Conservation (phyloP, 1,139 yeast genomes). For the Geotrichum restrictum region DNA sequence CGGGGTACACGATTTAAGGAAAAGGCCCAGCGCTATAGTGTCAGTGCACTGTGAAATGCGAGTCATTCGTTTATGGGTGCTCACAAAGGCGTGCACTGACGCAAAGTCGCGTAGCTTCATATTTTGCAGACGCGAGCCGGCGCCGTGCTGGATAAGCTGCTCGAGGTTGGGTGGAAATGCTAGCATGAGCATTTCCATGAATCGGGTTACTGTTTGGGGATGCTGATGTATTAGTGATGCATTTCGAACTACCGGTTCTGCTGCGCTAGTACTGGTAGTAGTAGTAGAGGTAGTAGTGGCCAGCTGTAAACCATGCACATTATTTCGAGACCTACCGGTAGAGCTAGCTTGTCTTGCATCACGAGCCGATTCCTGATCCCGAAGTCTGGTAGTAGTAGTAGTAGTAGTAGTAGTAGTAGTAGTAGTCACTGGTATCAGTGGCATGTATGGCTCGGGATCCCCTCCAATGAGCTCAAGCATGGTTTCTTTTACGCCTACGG, state of each 20-base stretch:
- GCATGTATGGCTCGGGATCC: not conserved
- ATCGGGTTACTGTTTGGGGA: not conserved
- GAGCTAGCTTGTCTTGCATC: too few relatives aligned
- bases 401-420: too few relatives aligned
- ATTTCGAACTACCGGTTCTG: too few relatives aligned
- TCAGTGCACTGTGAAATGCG: not conserved
- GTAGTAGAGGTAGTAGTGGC: too few relatives aligned
- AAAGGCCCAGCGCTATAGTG: not conserved
- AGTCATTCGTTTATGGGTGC: too few relatives aligned
- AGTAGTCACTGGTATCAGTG: not conserved
- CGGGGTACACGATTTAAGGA: not conserved
- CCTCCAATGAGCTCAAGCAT: not conserved
- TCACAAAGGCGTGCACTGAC: too few relatives aligned
- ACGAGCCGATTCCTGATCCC: too few relatives aligned
- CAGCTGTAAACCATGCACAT: too few relatives aligned
- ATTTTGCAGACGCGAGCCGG: not conserved
- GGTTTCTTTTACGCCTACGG: not conserved
- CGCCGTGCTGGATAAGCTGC: not conserved
- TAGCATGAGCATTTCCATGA: conserved; percentile 3
- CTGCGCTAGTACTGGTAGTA: too few relatives aligned
- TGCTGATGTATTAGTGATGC: not conserved
- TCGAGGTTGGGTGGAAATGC: not conserved
- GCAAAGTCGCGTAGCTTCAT: too few relatives aligned
- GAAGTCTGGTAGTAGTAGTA: too few relatives aligned
- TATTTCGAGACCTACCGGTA: too few relatives aligned